A percentile compares a stretch with the other conserved stretches of the same genome.
phyloP scores from a whole-genome alignment of 2,329 filamentous ascomycete genomes.

The Penicillium sp. region DNA sequence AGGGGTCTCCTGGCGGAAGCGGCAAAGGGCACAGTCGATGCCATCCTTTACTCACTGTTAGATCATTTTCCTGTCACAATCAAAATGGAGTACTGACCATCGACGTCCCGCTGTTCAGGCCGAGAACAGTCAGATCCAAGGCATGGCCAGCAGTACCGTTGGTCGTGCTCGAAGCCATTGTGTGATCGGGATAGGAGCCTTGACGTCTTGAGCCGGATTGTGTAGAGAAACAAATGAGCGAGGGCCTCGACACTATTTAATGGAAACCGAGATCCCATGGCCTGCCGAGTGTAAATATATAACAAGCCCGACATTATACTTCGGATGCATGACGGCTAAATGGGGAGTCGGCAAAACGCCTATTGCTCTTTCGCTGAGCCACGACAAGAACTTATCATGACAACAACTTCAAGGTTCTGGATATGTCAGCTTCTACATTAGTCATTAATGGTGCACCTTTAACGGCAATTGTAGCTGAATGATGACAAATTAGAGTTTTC shows the following conservation, averaged over 20 bases:
- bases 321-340: constrained; percentile 1
- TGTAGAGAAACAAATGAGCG: too few species aligned
- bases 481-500: too few species aligned
- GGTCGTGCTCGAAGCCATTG: constrained; percentile 14
- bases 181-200: not conserved
- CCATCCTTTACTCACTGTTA: constrained; percentile 40
- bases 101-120: constrained; percentile 56
- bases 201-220: too few species aligned
- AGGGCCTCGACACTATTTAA: too few species aligned
- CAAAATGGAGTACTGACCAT: constrained; percentile 39
- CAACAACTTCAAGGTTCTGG: too few species aligned
- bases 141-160: constrained; percentile 24
- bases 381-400: too few species aligned
- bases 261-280: too few species aligned
- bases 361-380: constrained; percentile 3
- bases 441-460: too few species aligned
- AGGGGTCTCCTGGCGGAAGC: constrained; percentile 57
- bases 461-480: too few species aligned
- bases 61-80: not conserved
- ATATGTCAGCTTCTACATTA: too few species aligned
- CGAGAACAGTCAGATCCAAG: constrained; percentile 57
- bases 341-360: constrained; percentile 20
- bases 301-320: too few species aligned
- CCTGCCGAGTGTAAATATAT: too few species aligned
- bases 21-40: constrained; percentile 61